Percentiles rank a stretch among this genome's conserved stretches.
These are phyloP conservation scores for Elongisporangium anandrum DNA, from an alignment of 352 stramenopile genomes.

Conservation along the genomic window DNA sequence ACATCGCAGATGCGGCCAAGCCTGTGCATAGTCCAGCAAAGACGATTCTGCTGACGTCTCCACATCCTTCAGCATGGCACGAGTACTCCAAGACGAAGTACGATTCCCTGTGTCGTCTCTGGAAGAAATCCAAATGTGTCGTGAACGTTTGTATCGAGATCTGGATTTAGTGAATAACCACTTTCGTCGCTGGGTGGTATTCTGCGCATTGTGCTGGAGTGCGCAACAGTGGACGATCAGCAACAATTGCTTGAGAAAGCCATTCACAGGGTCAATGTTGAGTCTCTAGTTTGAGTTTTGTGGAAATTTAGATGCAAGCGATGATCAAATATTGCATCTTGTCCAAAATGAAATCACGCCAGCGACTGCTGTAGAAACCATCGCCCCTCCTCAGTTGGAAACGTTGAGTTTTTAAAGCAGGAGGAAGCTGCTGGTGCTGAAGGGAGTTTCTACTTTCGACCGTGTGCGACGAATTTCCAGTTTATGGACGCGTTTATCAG, in stretches of 20 bases:
- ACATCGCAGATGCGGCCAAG: conserved; percentile 24
- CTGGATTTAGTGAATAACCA: conserved; percentile 5
- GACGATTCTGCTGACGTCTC: conserved; percentile 23
- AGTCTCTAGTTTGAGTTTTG: conserved; percentile 2
- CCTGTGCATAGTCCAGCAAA: conserved; percentile 15
- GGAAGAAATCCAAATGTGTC: conserved; percentile 21
- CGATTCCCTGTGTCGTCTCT: conserved; percentile 12
- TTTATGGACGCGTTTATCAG: conserved; percentile 10
- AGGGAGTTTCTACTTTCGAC: conserved; percentile 6
- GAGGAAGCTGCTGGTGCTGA: conserved; percentile 5
- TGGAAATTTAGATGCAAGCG: conserved; percentile 4
- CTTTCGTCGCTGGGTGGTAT: conserved; percentile 26
- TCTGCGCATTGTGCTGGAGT: conserved; percentile 12
- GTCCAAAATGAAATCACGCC: conserved; percentile 3
- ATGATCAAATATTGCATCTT: conserved; percentile 3
- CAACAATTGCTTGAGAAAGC: conserved; percentile 6
- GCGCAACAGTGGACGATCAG: background rate
- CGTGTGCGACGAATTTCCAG: conserved; percentile 8
- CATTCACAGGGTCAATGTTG: conserved; percentile 6
- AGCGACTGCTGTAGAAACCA: conserved; percentile 1
- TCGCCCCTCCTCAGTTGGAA: background rate
- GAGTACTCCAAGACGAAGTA: conserved; percentile 26
- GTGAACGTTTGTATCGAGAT: conserved; percentile 9
- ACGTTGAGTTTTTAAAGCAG: conserved; percentile 4
- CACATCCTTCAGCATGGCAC: conserved; percentile 11